These are phyloP conservation scores for Sporothrix curviconia DNA, from an alignment of 2,329 filamentous ascomycete species.

Conservation along the genomic window DNA sequence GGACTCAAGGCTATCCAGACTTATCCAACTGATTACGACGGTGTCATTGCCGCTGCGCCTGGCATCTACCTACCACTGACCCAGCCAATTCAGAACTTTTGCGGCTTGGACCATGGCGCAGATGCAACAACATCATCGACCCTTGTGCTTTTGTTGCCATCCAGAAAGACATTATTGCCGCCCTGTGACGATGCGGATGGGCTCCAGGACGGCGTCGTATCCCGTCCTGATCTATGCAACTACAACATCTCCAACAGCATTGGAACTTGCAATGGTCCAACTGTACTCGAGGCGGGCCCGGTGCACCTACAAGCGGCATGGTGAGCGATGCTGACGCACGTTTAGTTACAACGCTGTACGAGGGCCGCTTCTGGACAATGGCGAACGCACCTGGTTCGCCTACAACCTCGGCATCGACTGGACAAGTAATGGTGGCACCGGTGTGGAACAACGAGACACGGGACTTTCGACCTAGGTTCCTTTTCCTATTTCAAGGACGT, in stretches of 20 bases:
- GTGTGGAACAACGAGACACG: neutral
- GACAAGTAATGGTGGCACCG: neutral
- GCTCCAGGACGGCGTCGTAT: neutral
- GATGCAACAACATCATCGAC: neutral
- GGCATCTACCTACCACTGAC: constrained; percentile 1
- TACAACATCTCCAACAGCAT: neutral
- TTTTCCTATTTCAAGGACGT: neutral
- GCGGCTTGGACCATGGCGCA: neutral
- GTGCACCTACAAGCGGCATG: neutral
- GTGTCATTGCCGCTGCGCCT: neutral
- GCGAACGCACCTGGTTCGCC: neutral
- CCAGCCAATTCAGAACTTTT: constrained; percentile 1
- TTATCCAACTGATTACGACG: neutral
- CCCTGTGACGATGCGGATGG: neutral
- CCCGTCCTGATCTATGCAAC: neutral
- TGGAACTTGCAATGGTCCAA: neutral
- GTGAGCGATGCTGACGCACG: neutral
- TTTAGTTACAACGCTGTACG: neutral
- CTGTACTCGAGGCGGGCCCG: neutral
- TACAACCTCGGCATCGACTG: constrained; percentile 1
- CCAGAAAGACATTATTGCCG: neutral
- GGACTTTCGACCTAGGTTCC: neutral
- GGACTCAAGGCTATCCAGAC: constrained; percentile 3
- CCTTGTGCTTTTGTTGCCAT: neutral
- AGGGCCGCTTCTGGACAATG: neutral